Conservation (phyloP, 176 grass and related monocot species). For the Oryza brachyantha region DNA sequence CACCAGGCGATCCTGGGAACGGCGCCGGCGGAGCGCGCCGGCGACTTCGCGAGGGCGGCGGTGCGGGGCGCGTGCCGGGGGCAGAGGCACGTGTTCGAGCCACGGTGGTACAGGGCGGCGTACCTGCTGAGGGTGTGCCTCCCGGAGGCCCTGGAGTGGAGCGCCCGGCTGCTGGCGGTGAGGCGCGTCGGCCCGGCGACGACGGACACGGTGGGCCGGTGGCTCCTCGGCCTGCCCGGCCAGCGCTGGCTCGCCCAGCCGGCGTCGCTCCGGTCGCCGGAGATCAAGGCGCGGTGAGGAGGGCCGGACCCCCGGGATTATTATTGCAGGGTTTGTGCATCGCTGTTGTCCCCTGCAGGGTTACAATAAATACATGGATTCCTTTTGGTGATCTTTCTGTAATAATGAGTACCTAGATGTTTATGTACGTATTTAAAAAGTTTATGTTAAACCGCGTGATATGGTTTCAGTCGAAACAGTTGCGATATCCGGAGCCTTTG, state of each 20-base stretch:
- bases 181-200: not conserved
- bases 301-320: too few relatives aligned
- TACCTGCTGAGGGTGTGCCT: conserved; percentile 48
- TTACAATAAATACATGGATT: too few relatives aligned
- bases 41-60: conserved; percentile 27
- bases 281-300: conserved; percentile 43
- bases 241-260: conserved; percentile 34
- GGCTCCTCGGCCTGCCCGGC: conserved; percentile 33
- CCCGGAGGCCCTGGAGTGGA: conserved; percentile 47
- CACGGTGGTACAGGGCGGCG: conserved; percentile 45
- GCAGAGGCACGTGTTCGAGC: conserved; percentile 50
- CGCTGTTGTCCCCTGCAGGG: not conserved
- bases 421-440: not conserved
- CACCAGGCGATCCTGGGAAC: conserved; percentile 42
- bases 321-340: too few relatives aligned
- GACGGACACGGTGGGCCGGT: conserved; percentile 43
- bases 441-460: not conserved
- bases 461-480: not conserved
- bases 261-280: conserved; percentile 35
- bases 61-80: conserved; percentile 49
- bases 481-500: not conserved
- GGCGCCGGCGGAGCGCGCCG: conserved; percentile 26
- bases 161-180: conserved; percentile 41
- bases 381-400: too few relatives aligned
- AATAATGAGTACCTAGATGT: not conserved